Base-by-base conservation (phyloP, 352 stramenopile species). In the Globisporangium sylvaticum region DNA sequence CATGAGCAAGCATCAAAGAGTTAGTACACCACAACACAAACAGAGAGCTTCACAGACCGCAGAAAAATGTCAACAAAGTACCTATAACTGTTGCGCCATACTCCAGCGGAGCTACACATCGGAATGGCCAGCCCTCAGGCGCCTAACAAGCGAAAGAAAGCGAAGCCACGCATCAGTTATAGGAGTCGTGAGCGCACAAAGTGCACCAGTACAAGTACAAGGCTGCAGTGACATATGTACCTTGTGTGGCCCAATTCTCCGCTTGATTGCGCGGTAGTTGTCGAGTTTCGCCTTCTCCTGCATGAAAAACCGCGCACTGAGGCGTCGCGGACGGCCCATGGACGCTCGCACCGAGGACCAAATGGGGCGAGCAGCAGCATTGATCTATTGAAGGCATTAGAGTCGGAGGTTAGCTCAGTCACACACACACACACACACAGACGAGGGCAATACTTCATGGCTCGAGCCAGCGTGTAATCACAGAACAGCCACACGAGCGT, bases 321-420 rank as follows among this genome's bases (percentile, higher is more conserved):
- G 76, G 0, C 87, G 83, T 39, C 87, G 79, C 27, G 83, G 83
- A 31, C 77, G 79, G 2, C 84, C 87, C 84, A 95, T 95, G 4
- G 83, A 90, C 7, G 81, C 71, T 22, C 84, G 79, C 62, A 95
- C 77, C 0, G 85, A 91, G 9, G 87, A 85, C 87, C 87, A 95
- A 22, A 90, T 80, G n/a, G 79, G 81, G 2, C 84, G 69, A 1
- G 83, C 80, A 1, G 83, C 84, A 22, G 62, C 62, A 3, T 69
- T 79, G 56, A 90, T 75, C 79, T 88, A n/a, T 52, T 67, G 2
- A 42, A 42, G 20, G 7, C 34, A 64, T n/a, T n/a, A 22, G 15
- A 48, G 39, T 8, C 14, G 9, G 5, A 8, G 5, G 18, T 18
- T 48, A 8, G 15, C 1, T 22, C 18, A 48, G 39, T 10, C 14